A percentile compares a stretch with the other conserved stretches of the same genome.
These are phyloP conservation scores for Penicillium sp. DNA, from an alignment of 2,329 filamentous ascomycete genomes.

Conservation along the genomic window DNA sequence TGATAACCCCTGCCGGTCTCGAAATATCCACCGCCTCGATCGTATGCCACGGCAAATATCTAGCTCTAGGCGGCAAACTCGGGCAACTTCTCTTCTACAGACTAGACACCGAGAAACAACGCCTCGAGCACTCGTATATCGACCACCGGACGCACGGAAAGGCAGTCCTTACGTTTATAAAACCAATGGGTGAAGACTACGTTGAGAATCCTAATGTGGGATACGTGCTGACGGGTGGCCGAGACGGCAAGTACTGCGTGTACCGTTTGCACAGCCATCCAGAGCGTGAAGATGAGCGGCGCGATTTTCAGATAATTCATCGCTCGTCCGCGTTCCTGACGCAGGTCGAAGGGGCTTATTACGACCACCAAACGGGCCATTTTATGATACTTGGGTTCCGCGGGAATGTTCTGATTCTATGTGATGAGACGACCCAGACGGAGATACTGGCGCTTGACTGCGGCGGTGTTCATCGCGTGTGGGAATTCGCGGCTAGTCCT, in stretches of 20 bases:
- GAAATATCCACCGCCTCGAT: constrained; percentile 50
- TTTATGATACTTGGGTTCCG: constrained; percentile 78
- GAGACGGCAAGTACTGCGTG: constrained; percentile 72
- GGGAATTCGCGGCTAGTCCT: constrained; percentile 50
- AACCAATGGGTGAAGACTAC: constrained; percentile 17
- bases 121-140: constrained; percentile 22
- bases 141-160: constrained; percentile 42
- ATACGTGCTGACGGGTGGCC: constrained; percentile 65
- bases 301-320: constrained; percentile 55
- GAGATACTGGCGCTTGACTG: constrained; percentile 73
- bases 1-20: constrained; percentile 43
- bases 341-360: constrained; percentile 69
- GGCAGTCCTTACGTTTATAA: constrained; percentile 68
- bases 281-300: constrained; percentile 13
- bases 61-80: constrained; percentile 55
- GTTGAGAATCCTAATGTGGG: constrained; percentile 16
- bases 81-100: constrained; percentile 52
- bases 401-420: constrained; percentile 73
- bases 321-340: constrained; percentile 66
- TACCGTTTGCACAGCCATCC: constrained; percentile 39
- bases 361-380: constrained; percentile 48
- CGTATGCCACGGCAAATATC: constrained; percentile 26
- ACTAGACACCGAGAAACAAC: constrained; percentile 17
- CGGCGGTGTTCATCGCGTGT: constrained; percentile 78
- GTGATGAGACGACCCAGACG: constrained; percentile 68